These are phyloP conservation scores for Ailanthus altissimus DNA, from an alignment of 345 rosid genomes.

Conservation along the genomic window DNA sequence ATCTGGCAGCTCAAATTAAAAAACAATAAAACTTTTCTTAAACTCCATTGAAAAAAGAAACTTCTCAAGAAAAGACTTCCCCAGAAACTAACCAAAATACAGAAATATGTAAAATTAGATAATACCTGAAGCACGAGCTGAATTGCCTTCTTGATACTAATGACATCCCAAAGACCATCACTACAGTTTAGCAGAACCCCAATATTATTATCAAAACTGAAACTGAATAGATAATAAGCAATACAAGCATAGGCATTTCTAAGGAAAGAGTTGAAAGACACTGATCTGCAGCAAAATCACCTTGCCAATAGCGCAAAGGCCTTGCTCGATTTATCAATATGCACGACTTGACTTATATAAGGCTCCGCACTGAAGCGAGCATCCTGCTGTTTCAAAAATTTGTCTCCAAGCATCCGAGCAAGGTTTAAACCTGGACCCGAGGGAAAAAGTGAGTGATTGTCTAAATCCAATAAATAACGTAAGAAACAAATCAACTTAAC, in stretches of 20 bases:
- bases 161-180: slow-evolving; percentile 96
- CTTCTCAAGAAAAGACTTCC: background rate
- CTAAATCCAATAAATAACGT: background rate
- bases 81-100: background rate
- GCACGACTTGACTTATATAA: slow-evolving; percentile 69
- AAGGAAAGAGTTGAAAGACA: background rate
- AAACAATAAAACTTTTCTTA: background rate
- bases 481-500: slow-evolving; percentile 6
- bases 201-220: background rate
- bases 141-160: slow-evolving; percentile 68
- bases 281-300: slow-evolving; percentile 37
- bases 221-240: background rate
- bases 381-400: slow-evolving; percentile 89
- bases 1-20: slow-evolving; percentile 36
- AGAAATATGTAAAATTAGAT: background rate
- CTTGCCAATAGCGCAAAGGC: slow-evolving; percentile 84
- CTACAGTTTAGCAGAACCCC: slow-evolving; percentile 41
- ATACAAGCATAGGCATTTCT: background rate
- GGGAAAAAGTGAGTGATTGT: background rate
- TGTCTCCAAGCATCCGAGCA: slow-evolving; percentile 97
- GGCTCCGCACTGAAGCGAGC: slow-evolving; percentile 85
- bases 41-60: background rate
- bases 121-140: slow-evolving; percentile 77
- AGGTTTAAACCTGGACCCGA: slow-evolving; percentile 73
- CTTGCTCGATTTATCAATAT: slow-evolving; percentile 51